Evolutionary conservation across 2,329 filamentous ascomycete genomes (phyloP).

Genomic region (Talaromyces sp.): DNA sequence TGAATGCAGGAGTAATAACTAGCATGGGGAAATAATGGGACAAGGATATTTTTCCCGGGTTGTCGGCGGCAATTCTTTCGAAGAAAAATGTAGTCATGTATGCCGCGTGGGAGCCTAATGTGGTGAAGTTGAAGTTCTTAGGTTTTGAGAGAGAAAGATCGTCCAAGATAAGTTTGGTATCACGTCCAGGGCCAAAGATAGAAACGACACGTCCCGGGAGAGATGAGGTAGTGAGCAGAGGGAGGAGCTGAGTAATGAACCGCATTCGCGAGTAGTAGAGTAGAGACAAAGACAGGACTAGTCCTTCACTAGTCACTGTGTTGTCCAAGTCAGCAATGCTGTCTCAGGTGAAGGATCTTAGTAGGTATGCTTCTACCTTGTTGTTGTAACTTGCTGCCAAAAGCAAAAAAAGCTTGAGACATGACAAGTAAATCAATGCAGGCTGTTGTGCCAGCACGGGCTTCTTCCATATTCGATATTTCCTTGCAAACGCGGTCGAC

Average conservation of each 20-base stretch:
- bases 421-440: slow-evolving; percentile 12
- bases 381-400: neutral
- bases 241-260: slow-evolving; percentile 6
- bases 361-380: neutral
- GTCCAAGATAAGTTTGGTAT: slow-evolving; percentile 11
- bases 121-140: slow-evolving; percentile 8
- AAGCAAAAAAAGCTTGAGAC: slow-evolving; percentile 8
- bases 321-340: neutral
- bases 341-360: neutral
- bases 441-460: neutral
- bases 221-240: slow-evolving; percentile 2
- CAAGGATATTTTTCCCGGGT: slow-evolving; percentile 6
- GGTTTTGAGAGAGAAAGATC: slow-evolving; percentile 10
- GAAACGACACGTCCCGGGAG: slow-evolving; percentile 13
- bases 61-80: neutral
- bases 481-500: slow-evolving; percentile 12
- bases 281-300: slow-evolving; percentile 10
- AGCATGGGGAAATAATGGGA: slow-evolving; percentile 12
- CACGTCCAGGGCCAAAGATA: slow-evolving; percentile 10
- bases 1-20: slow-evolving; percentile 9
- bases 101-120: slow-evolving; percentile 3
- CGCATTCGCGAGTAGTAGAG: slow-evolving; percentile 17
- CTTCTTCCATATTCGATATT: slow-evolving; percentile 3
- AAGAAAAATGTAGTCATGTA: slow-evolving; percentile 14
- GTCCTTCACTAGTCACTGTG: slow-evolving; percentile 11